Evolutionary conservation across 75 land plant genomes (phyloP).

Genomic region (Picea sitchensis): DNA sequence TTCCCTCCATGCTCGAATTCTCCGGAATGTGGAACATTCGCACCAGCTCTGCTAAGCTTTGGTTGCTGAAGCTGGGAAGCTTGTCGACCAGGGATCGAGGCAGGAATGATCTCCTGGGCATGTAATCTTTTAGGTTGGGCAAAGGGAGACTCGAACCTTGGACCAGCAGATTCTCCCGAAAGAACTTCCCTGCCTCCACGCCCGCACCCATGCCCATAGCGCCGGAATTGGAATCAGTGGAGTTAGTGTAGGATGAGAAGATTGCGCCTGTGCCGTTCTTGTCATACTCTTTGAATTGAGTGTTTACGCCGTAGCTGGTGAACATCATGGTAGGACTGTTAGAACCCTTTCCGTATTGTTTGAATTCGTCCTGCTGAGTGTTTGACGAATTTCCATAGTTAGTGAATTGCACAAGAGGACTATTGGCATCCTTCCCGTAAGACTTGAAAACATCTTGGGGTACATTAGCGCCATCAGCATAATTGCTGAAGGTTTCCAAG

Average conservation of each 20-base stretch:
- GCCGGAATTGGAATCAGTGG: not conserved
- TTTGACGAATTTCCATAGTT: slow-evolving; percentile 14
- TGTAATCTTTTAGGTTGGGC: slow-evolving; percentile 14
- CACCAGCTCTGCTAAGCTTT: slow-evolving; percentile 18
- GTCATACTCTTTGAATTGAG: slow-evolving; percentile 22
- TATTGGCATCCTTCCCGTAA: not conserved
- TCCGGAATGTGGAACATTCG: slow-evolving; percentile 1
- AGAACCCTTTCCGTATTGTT: not conserved
- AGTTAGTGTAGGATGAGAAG: not conserved
- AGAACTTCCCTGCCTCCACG: slow-evolving; percentile 46
- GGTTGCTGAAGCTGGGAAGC: not conserved
- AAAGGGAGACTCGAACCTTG: slow-evolving; percentile 17
- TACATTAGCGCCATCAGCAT: slow-evolving; percentile 26
- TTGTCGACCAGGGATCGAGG: slow-evolving; percentile 9
- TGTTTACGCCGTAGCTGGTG: slow-evolving; percentile 14
- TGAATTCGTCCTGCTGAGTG: slow-evolving; percentile 14
- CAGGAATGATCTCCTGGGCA: slow-evolving; percentile 23
- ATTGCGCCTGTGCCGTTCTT: slow-evolving; percentile 11
- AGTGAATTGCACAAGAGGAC: slow-evolving; percentile 14
- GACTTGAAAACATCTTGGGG: slow-evolving; percentile 43
- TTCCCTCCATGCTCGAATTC: slow-evolving; percentile 9
- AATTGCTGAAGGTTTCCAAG: slow-evolving; percentile 11
- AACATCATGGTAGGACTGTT: slow-evolving; percentile 15
- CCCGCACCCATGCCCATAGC: slow-evolving; percentile 22
- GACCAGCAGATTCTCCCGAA: slow-evolving; percentile 21